Percentiles rank a stretch among this genome's conserved stretches.
Evolutionary conservation across 2,329 filamentous ascomycete species (phyloP).

Genomic region (Fusarium graminum): DNA sequence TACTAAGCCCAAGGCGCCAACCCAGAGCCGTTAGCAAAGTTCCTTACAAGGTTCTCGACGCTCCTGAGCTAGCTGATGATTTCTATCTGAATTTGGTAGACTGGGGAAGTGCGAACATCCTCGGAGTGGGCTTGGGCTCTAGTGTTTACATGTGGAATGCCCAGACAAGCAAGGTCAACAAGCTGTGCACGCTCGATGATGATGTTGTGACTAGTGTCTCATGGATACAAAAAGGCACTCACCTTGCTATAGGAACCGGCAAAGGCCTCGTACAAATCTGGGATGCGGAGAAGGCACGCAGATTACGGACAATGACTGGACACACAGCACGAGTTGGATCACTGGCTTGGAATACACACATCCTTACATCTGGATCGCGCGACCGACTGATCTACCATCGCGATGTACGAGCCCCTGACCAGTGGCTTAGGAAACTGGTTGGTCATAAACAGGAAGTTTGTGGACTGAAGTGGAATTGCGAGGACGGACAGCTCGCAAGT

Average conservation of each 20-base stretch:
- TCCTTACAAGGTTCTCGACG: constrained; percentile 97
- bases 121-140: constrained; percentile 91
- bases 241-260: constrained; percentile 93
- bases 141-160: constrained; percentile 99
- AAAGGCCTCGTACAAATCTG: constrained; percentile 97
- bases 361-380: constrained; percentile 93
- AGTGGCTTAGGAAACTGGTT: constrained; percentile 86
- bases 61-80: constrained; percentile 94
- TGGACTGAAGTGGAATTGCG: constrained; percentile 95
- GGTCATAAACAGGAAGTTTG: constrained; percentile 99
- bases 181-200: constrained; percentile 90
- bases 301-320: constrained; percentile 94
- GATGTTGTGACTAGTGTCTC: constrained; percentile 97
- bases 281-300: constrained; percentile 89
- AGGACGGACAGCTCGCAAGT: constrained; percentile 93
- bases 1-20: constrained; percentile 89
- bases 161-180: constrained; percentile 88
- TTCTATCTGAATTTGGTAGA: constrained; percentile 98
- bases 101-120: constrained; percentile 94
- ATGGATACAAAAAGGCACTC: constrained; percentile 98
- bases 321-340: constrained; percentile 94
- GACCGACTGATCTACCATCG: constrained; percentile 96
- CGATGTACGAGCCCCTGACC: constrained; percentile 91
- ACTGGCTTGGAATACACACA: constrained; percentile 97
- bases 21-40: constrained; percentile 94